These are phyloP conservation scores for Quercus suber DNA, from an alignment of 306 rosid species.

Conservation along the genomic window DNA sequence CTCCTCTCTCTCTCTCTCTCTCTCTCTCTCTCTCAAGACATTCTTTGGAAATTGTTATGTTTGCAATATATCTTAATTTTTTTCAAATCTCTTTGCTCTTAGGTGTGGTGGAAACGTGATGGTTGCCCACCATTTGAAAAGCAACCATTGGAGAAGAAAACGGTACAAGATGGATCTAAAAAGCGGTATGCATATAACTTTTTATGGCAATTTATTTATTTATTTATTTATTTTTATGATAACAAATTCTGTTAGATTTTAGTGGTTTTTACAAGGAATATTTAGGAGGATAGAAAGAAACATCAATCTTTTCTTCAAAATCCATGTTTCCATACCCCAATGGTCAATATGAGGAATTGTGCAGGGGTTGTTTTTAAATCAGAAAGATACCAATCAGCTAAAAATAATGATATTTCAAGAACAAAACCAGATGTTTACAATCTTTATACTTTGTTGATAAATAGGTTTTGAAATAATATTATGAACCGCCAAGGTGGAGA, in stretches of 20 bases:
- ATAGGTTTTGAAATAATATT: too few species aligned
- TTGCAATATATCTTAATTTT: slow-evolving; percentile 2
- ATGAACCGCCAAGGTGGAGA: too few species aligned
- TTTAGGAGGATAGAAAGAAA: neutral
- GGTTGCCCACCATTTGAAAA: slow-evolving; percentile 94
- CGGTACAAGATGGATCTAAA: slow-evolving; percentile 62
- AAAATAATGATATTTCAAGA: neutral
- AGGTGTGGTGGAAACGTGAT: slow-evolving; percentile 99
- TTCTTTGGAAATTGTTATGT: neutral
- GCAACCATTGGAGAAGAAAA: slow-evolving; percentile 73
- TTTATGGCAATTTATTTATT: neutral
- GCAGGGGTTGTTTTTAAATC: neutral
- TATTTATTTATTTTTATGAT: neutral
- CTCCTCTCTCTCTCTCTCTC: neutral
- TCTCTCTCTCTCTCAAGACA: neutral
- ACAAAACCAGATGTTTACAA: neutral
- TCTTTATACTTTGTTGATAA: neutral
- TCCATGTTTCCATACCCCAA: neutral
- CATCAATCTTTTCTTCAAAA: neutral
- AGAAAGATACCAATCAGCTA: neutral
- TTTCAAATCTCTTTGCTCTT: slow-evolving; percentile 17
- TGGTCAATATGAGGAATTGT: neutral
- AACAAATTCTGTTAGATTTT: neutral
- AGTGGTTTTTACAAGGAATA: neutral
- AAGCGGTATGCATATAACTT: slow-evolving; percentile 65